Evolutionary conservation across 1,284 basidiomycete genomes (phyloP), one percentile per base, ranked within the genome.

Genomic region (Cryptococcus sp.): DNA sequence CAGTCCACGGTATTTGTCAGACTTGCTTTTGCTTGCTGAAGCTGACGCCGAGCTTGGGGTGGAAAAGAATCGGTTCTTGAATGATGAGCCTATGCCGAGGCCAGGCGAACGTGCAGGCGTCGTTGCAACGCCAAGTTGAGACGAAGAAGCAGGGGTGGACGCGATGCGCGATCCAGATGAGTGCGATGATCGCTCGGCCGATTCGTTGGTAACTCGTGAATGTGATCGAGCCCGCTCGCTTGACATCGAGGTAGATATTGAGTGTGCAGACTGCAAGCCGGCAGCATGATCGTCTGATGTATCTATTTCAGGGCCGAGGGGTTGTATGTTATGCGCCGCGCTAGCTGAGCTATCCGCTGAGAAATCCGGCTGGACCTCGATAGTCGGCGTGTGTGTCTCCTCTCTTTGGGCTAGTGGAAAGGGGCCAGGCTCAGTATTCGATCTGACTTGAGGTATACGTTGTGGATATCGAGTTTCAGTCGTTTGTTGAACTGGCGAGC

Each of bases 21-120:
- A 25, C 55, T 63, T 68, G 19, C 38, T 25, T 55, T 62, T 62
- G 52, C 55, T 49, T 29, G n/a, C 46, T 38, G 46, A 40, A 3
- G 49, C 34, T 38, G 38, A 50, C 51, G 48, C 45, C 26, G 61
- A 51, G 19, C 44, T 56, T 0, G 74, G 74, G 0, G 66, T 53
- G 16, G 72, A 71, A 59, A 76, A 76, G 64, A 76, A 73, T n/a
- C 73, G 63, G 10, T 64, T 66, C 54, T 76, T 76, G 64, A 76
- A 70, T 1, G 29, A 34, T 34, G 56, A 54, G 25, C 61, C 59
- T 23, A 63, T 20, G n/a, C 62, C 59, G 0, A 66, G 46, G 17
- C 61, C 62, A 34, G 62, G 60, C 11, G 64, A 63, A 23, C 63
- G 64, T 13, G 61, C 39, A 16, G 53, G 46, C 15, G 47, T 39